These are phyloP conservation scores for Mycena pura DNA, from an alignment of 768 basidiomycete genomes.

Conservation along the genomic window DNA sequence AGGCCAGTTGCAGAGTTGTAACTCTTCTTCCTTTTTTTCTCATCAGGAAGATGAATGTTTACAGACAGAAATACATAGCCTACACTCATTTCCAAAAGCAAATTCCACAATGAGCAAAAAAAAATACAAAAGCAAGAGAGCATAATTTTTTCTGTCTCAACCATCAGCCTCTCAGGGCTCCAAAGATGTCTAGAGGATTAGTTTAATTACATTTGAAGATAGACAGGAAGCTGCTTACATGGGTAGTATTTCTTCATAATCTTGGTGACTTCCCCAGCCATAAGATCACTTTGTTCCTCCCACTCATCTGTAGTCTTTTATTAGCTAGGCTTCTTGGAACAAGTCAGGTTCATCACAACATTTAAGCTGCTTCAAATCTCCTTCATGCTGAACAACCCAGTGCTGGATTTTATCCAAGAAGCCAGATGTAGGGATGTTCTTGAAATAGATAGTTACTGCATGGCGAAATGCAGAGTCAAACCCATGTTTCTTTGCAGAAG, in stretches of 20 bases:
- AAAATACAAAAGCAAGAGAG: not conserved
- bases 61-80: no score
- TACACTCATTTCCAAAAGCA: no score
- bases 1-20: no score
- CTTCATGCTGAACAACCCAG: not conserved
- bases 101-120: no score
- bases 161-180: not conserved
- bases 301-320: not conserved
- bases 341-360: not conserved
- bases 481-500: no score
- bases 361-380: not conserved
- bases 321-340: not conserved
- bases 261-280: not conserved
- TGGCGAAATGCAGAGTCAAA: not conserved
- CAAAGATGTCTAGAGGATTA: not conserved
- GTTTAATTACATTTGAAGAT: not conserved
- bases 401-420: no score
- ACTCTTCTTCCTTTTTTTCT: no score
- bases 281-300: no score
- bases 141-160: not conserved
- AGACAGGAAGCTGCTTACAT: not conserved
- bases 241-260: not conserved
- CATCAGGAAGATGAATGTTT: no score
- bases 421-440: not conserved
- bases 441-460: not conserved